Evolutionary conservation across 257 asterid species (phyloP).

Genomic region (Gynochthodes officinalis): DNA sequence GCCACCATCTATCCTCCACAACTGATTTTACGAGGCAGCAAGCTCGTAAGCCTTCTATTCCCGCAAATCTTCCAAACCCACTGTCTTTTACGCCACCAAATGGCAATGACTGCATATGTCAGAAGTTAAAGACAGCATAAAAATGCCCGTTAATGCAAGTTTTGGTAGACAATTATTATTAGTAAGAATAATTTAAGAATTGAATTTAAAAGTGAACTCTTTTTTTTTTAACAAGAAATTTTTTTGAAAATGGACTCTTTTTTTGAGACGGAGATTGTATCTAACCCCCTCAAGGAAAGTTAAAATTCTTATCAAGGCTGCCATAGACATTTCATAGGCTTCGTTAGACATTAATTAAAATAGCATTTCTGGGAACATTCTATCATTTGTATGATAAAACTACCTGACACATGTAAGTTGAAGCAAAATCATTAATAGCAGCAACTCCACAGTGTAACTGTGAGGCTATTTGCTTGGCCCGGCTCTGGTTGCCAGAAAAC

Average conservation of each 20-base stretch:
- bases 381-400: conserved; percentile 4
- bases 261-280: no score
- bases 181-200: no score
- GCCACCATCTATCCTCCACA: conserved; percentile 97
- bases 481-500: conserved; percentile 87
- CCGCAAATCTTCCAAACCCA: conserved; percentile 98
- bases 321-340: not conserved
- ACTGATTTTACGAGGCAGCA: conserved; percentile 94
- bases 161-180: no score
- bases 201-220: no score
- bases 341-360: not conserved
- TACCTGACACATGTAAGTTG: conserved; percentile 98
- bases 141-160: not conserved
- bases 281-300: not conserved
- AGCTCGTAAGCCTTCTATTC: conserved; percentile 91
- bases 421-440: conserved; percentile 89
- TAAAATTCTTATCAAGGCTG: not conserved
- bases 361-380: not conserved
- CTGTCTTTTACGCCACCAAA: conserved; percentile 98
- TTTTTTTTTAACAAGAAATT: no score
- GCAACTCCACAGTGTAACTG: conserved; percentile 86
- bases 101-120: conserved; percentile 70
- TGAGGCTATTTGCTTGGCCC: conserved; percentile 78
- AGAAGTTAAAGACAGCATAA: not conserved
- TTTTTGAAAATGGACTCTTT: no score